Conservation (phyloP, 257 asterid species). For the Solanum medicagineum region DNA sequence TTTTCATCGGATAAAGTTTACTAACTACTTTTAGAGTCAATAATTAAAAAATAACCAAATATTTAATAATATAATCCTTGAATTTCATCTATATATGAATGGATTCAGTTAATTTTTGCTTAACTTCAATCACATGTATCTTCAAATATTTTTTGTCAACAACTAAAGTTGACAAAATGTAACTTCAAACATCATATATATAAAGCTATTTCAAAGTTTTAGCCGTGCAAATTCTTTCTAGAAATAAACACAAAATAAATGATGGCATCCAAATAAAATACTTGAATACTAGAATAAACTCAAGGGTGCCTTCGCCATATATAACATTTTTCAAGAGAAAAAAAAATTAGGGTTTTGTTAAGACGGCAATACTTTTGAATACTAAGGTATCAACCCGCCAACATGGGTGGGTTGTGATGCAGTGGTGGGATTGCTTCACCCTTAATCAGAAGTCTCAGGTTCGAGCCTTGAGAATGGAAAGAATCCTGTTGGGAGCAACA, state of each 20-base stretch:
- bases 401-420: too few relatives aligned
- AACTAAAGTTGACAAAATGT: background rate
- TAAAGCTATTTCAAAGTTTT: background rate
- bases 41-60: background rate
- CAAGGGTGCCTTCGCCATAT: background rate
- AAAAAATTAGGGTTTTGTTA: constrained; percentile 9
- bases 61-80: background rate
- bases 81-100: background rate
- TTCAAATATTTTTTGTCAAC: background rate
- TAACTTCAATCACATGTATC: background rate
- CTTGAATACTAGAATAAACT: background rate
- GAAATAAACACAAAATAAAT: background rate
- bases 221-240: background rate
- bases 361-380: background rate
- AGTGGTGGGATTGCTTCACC: too few relatives aligned
- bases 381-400: background rate
- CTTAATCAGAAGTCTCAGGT: too few relatives aligned
- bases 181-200: background rate
- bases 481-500: too few relatives aligned
- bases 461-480: too few relatives aligned
- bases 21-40: background rate
- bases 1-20: too few relatives aligned
- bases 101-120: background rate
- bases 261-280: background rate
- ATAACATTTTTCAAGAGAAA: background rate